A percentile compares a stretch with the other conserved stretches of the same genome.
Evolutionary conservation across 2,329 filamentous ascomycete species (phyloP).

Genomic region (Pyricularia sp.): DNA sequence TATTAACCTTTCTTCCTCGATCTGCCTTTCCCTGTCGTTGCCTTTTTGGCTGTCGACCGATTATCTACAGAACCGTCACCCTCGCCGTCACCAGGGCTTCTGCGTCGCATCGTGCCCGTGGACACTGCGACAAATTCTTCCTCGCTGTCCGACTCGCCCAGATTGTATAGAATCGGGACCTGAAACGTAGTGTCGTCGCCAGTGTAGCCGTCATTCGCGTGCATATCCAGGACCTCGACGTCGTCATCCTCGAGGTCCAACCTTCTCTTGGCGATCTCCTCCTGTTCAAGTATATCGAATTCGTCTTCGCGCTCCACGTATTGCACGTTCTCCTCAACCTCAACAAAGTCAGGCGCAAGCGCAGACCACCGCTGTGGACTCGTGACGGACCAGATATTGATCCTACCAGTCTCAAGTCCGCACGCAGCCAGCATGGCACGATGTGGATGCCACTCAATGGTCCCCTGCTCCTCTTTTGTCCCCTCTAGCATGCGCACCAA

Average conservation of each 20-base stretch:
- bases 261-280: constrained; percentile 85
- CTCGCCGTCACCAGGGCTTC: constrained; percentile 67
- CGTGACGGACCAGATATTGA: constrained; percentile 94
- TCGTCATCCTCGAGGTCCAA: constrained; percentile 90
- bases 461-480: constrained; percentile 89
- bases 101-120: constrained; percentile 75
- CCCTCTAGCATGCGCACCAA: constrained; percentile 95
- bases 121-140: constrained; percentile 69
- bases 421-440: constrained; percentile 83
- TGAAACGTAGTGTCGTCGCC: constrained; percentile 53
- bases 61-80: constrained; percentile 50
- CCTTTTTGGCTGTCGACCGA: constrained; percentile 30
- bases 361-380: constrained; percentile 97
- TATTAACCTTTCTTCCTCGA: constrained; percentile 26
- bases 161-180: constrained; percentile 88
- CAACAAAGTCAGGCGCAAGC: constrained; percentile 89
- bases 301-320: constrained; percentile 95
- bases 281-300: constrained; percentile 93
- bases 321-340: constrained; percentile 97
- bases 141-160: constrained; percentile 90
- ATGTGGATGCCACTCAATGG: constrained; percentile 94
- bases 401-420: constrained; percentile 82
- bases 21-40: constrained; percentile 25
- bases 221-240: constrained; percentile 77
- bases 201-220: constrained; percentile 52